A percentile compares a stretch with the other conserved stretches of the same genome.
Conservation (phyloP, 2,329 filamentous ascomycete species). For the Xylaria polymorpha region DNA sequence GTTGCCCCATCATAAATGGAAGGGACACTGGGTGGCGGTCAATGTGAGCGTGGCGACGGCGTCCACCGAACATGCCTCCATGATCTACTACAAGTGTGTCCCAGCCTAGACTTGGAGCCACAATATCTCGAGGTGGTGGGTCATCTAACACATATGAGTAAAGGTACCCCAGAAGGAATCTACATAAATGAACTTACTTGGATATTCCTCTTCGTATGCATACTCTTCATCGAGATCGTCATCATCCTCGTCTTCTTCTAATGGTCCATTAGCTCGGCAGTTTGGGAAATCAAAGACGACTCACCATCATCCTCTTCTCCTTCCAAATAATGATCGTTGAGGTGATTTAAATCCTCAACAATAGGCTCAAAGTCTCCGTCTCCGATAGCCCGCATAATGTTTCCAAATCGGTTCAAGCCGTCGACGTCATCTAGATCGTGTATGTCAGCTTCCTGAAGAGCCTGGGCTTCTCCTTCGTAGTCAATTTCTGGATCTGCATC, state of each 20-base stretch:
- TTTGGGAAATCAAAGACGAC: constrained; percentile 41
- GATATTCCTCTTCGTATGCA: constrained; percentile 69
- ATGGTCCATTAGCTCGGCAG: constrained; percentile 42
- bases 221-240: constrained; percentile 77
- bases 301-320: constrained; percentile 69
- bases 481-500: constrained; percentile 65
- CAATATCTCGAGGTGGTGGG: constrained; percentile 57
- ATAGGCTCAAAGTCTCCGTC: constrained; percentile 62
- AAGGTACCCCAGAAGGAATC: neutral
- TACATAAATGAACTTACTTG: constrained; percentile 57
- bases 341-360: constrained; percentile 60
- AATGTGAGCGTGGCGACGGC: constrained; percentile 66
- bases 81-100: constrained; percentile 65
- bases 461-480: constrained; percentile 67
- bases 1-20: constrained; percentile 50
- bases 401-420: constrained; percentile 57
- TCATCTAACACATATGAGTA: constrained; percentile 52
- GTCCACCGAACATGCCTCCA: constrained; percentile 55
- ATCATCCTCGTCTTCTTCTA: constrained; percentile 70
- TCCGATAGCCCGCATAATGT: constrained; percentile 67
- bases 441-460: constrained; percentile 64
- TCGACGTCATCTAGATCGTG: constrained; percentile 59
- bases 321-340: constrained; percentile 65
- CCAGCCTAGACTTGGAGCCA: constrained; percentile 64
- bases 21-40: constrained; percentile 70